Percentiles rank a stretch among this genome's conserved stretches.
phyloP scores from a whole-genome alignment of 2,329 filamentous ascomycete species.

The Fusarium austroafricanum region DNA sequence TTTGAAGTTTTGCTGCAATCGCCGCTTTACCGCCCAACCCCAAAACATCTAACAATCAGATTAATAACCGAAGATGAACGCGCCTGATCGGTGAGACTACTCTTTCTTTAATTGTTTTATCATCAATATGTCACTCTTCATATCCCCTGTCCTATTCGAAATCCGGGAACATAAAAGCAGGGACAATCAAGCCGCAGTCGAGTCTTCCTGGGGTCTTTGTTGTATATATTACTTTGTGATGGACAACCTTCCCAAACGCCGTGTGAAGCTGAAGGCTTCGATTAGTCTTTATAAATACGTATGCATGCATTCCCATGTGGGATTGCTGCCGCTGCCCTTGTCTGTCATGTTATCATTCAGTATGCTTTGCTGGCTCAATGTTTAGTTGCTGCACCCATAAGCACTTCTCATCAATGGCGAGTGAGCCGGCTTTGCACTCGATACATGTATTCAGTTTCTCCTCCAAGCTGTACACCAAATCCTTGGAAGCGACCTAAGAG shows the following conservation, averaged over 20 bases:
- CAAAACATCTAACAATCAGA: constrained; percentile 5
- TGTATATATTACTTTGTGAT: neutral
- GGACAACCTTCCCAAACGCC: neutral
- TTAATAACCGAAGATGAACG: constrained; percentile 60
- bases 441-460: neutral
- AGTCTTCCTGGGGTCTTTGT: neutral
- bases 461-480: neutral
- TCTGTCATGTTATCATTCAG: neutral
- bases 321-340: neutral
- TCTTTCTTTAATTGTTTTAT: neutral
- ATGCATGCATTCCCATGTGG: neutral
- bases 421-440: neutral
- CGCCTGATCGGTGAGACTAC: constrained; percentile 63
- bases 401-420: neutral
- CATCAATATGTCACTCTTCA: neutral
- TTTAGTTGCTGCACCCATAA: neutral
- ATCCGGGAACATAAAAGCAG: neutral
- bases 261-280: neutral
- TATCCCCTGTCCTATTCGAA: neutral
- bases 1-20: constrained; percentile 25
- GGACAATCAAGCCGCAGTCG: neutral
- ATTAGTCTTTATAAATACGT: neutral
- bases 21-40: constrained; percentile 38
- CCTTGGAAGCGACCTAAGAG: neutral
- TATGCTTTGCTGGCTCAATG: neutral